phyloP scores from a whole-genome alignment of 345 rosid species.

The Citropsis articulata region DNA sequence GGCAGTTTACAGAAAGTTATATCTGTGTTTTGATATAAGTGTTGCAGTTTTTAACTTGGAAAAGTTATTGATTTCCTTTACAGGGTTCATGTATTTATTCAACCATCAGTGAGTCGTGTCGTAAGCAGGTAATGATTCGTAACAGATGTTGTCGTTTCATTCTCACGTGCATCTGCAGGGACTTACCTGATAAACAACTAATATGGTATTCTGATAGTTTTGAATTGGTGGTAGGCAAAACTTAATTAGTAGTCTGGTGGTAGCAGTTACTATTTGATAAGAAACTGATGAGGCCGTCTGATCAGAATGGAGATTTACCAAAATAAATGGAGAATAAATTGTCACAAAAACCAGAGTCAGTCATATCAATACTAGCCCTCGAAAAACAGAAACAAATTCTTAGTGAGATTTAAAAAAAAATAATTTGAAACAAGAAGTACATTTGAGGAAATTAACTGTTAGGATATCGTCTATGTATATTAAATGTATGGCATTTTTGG shows the following conservation, averaged over 20 bases:
- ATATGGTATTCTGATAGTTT: constrained; percentile 3
- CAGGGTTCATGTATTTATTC: constrained; percentile 96
- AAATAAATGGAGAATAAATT: neutral
- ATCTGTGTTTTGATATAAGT: neutral
- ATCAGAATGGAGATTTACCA: neutral
- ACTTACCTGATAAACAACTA: constrained; percentile 5
- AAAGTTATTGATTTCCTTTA: constrained; percentile 10
- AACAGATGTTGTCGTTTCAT: neutral
- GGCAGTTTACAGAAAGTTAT: neutral
- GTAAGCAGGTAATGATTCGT: constrained; percentile 69
- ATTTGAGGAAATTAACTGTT: neutral
- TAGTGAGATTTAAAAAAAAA: neutral
- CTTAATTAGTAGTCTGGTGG: neutral
- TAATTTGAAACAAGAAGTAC: neutral
- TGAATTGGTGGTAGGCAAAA: neutral
- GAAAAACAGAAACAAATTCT: neutral
- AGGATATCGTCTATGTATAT: neutral
- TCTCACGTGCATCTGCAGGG: constrained; percentile 6
- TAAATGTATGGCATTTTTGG: neutral
- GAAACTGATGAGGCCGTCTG: neutral
- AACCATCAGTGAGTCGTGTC: constrained; percentile 81
- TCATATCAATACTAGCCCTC: neutral
- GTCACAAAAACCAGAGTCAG: neutral
- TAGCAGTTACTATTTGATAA: neutral
- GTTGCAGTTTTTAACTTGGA: constrained; percentile 1